phyloP scores from a whole-genome alignment of 495 filamentous ascomycete species.

The Talaromyces trachyspermus region DNA sequence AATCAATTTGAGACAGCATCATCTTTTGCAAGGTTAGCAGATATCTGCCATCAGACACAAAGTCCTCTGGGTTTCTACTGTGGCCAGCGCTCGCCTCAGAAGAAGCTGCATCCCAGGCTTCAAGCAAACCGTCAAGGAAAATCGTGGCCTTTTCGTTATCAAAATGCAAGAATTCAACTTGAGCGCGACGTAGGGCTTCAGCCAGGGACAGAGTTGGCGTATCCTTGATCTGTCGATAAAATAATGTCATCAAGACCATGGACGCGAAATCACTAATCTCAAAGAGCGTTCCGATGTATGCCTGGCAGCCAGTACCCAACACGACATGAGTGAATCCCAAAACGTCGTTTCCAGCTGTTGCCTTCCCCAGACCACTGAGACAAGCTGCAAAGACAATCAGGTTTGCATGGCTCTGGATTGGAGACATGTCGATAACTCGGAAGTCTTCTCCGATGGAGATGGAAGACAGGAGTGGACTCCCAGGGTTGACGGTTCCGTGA shows the following conservation, averaged over 20 bases:
- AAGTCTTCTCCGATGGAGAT: conserved; percentile 26
- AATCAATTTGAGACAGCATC: conserved; percentile 20
- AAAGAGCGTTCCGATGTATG: conserved; percentile 24
- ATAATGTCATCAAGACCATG: conserved; percentile 26
- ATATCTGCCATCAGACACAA: conserved; percentile 19
- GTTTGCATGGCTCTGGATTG: conserved; percentile 17
- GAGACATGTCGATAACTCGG: conserved; percentile 22
- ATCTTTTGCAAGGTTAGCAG: conserved; percentile 16
- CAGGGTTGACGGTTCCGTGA: conserved; percentile 18
- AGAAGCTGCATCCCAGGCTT: conserved; percentile 9
- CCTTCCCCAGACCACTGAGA: conserved; percentile 22
- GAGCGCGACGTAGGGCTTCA: conserved; percentile 14
- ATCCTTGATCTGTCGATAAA: conserved; percentile 19
- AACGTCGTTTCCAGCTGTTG: conserved; percentile 20
- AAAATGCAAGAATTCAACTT: conserved; percentile 18
- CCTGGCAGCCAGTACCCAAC: conserved; percentile 22
- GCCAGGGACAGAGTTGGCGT: conserved; percentile 11
- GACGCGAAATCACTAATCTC: conserved; percentile 25
- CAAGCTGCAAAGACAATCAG: conserved; percentile 25
- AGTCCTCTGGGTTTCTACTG: conserved; percentile 11
- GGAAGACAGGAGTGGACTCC: conserved; percentile 22
- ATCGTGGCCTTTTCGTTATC: conserved; percentile 14
- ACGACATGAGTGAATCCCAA: conserved; percentile 26
- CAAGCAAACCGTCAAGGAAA: conserved; percentile 18
- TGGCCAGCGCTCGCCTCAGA: not conserved